Conservation (phyloP, 1,284 basidiomycete species). For the Malassezia psittaci region DNA sequence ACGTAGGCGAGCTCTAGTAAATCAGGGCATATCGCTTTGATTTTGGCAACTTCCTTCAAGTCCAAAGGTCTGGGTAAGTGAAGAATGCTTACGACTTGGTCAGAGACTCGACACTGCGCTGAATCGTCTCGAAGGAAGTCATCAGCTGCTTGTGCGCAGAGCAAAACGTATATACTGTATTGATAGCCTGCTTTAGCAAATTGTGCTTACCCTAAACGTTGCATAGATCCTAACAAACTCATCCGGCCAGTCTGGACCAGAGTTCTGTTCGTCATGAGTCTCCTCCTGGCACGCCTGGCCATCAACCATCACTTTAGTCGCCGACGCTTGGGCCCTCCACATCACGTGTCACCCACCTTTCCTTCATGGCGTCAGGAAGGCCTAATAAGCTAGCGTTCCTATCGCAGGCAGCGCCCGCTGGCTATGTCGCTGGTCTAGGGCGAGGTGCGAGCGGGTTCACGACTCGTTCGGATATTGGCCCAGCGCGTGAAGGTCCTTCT, state of each 20-base stretch:
- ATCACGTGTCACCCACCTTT: neutral
- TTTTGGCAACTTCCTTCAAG: constrained; percentile 65
- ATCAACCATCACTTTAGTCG: too few relatives aligned
- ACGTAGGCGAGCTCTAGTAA: constrained; percentile 74
- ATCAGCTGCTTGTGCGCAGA: constrained; percentile 72
- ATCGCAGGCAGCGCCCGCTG: constrained; percentile 39
- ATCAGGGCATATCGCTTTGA: constrained; percentile 78
- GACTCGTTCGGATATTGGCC: constrained; percentile 95
- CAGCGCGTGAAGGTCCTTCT: constrained; percentile 82
- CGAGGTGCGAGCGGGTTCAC: constrained; percentile 82
- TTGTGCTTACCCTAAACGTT: neutral
- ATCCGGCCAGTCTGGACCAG: neutral
- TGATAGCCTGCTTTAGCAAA: constrained; percentile 58
- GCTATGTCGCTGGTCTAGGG: constrained; percentile 45
- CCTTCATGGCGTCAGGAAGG: constrained; percentile 22
- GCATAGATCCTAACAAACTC: neutral
- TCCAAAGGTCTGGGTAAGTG: constrained; percentile 60
- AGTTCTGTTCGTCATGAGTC: too few relatives aligned
- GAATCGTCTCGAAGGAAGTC: constrained; percentile 58
- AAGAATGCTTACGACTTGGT: neutral
- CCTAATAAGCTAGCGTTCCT: constrained; percentile 41
- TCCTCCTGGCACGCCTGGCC: too few relatives aligned
- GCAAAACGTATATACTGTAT: constrained; percentile 78
- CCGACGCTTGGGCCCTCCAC: neutral
- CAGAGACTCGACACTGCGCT: neutral